These are phyloP conservation scores for Fusarium sp. DNA, from an alignment of 2,329 filamentous ascomycete genomes.

Conservation along the genomic window DNA sequence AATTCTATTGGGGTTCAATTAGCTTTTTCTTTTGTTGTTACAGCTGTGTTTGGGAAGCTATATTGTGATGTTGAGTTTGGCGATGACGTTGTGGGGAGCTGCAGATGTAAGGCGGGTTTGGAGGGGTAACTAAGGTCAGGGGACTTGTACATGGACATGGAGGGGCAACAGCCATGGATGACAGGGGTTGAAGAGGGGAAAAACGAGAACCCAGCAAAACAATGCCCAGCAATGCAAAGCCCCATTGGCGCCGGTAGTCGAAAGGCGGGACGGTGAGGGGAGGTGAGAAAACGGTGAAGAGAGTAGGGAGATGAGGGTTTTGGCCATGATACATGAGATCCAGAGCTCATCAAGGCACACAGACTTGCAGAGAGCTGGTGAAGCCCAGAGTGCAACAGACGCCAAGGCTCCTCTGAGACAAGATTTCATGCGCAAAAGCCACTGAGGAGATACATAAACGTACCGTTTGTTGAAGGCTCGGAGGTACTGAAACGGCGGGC, in stretches of 20 bases:
- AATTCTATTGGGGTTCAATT: slow-evolving; percentile 67
- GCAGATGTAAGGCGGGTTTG: slow-evolving; percentile 30
- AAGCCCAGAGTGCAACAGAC: not conserved
- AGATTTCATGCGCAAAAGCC: not conserved
- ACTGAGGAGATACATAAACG: slow-evolving; percentile 20
- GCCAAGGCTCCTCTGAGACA: not conserved
- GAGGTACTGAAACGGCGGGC: slow-evolving; percentile 69
- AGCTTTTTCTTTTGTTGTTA: not conserved
- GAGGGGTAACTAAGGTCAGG: slow-evolving; percentile 29
- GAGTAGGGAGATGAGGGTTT: slow-evolving; percentile 15
- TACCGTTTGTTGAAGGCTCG: slow-evolving; percentile 69
- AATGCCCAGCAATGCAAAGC: slow-evolving; percentile 8
- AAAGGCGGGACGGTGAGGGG: slow-evolving; percentile 42
- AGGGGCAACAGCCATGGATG: slow-evolving; percentile 18
- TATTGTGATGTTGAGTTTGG: slow-evolving; percentile 6
- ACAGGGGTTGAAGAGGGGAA: slow-evolving; percentile 29
- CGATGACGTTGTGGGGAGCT: slow-evolving; percentile 41
- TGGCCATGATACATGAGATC: not conserved
- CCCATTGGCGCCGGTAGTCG: slow-evolving; percentile 33
- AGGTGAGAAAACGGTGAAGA: slow-evolving; percentile 37
- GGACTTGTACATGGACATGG: slow-evolving; percentile 7
- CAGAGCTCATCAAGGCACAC: not conserved
- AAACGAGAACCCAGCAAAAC: not conserved
- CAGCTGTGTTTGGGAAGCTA: not conserved
- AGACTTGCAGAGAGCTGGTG: not conserved